These are phyloP conservation scores for Chaetomium sp. DNA, from an alignment of 2,329 filamentous ascomycete species.

Conservation along the genomic window DNA sequence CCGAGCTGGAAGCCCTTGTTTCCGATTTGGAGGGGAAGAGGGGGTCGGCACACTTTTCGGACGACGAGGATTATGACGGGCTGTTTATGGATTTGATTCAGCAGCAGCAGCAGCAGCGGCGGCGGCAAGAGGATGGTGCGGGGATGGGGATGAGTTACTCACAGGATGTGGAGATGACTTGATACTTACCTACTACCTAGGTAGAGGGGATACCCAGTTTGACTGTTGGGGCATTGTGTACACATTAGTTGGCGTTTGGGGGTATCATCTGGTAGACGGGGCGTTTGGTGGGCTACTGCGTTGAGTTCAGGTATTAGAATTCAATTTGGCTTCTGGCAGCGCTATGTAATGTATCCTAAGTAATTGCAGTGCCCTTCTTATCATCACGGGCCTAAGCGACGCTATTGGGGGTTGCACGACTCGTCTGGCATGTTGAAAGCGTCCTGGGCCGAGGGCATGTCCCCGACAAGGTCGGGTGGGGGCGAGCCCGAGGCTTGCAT, in stretches of 20 bases:
- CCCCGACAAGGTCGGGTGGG: conserved; percentile 85
- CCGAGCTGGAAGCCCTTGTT: conserved; percentile 58
- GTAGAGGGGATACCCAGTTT: neutral
- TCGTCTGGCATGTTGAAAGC: conserved; percentile 63
- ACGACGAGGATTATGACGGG: conserved; percentile 64
- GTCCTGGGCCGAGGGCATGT: conserved; percentile 82
- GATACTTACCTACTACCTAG: conserved; percentile 17
- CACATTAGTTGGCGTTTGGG: conserved; percentile 4
- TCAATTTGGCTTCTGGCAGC: neutral
- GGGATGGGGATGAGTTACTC: conserved; percentile 33
- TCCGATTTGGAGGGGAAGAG: conserved; percentile 48
- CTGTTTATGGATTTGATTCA: conserved; percentile 65
- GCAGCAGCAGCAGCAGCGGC: conserved; percentile 41
- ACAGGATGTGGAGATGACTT: conserved; percentile 54
- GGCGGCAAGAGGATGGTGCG: conserved; percentile 41
- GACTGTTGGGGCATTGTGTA: neutral
- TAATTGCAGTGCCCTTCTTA: neutral
- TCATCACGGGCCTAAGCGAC: neutral
- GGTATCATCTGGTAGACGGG: neutral
- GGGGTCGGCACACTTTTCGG: conserved; percentile 45
- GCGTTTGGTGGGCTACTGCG: conserved; percentile 11
- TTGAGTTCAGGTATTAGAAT: conserved; percentile 6
- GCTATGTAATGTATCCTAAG: conserved; percentile 11
- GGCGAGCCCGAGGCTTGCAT: conserved; percentile 97
- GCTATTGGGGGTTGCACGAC: conserved; percentile 62